A percentile compares a stretch with the other conserved stretches of the same genome.
Conservation (phyloP, 2,329 filamentous ascomycete species). For the Fusarium circinatum region DNA sequence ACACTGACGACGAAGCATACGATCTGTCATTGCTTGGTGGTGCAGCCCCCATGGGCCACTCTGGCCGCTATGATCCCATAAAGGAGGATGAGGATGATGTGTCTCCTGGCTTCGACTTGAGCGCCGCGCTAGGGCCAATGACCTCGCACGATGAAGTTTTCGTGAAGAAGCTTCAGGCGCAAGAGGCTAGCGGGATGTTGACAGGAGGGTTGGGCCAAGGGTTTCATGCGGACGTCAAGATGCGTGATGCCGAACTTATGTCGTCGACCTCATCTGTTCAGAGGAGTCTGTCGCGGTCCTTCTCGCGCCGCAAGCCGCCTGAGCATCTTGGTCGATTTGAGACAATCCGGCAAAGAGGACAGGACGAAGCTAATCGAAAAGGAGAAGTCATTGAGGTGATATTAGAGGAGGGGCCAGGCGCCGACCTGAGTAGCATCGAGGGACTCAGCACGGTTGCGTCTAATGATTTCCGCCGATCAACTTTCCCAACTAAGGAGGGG, state of each 20-base stretch:
- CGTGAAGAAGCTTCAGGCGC: slow-evolving; percentile 57
- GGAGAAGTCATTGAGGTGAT: slow-evolving; percentile 70
- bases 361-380: slow-evolving; percentile 68
- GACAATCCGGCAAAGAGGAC: slow-evolving; percentile 62
- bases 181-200: slow-evolving; percentile 65
- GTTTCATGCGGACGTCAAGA: slow-evolving; percentile 57
- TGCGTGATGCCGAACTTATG: slow-evolving; percentile 63
- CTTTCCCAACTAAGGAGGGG: slow-evolving; percentile 49
- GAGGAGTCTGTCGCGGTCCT: slow-evolving; percentile 53
- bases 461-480: slow-evolving; percentile 50
- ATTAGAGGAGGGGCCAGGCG: slow-evolving; percentile 53
- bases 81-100: slow-evolving; percentile 45
- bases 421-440: slow-evolving; percentile 64
- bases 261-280: slow-evolving; percentile 47
- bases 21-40: slow-evolving; percentile 55
- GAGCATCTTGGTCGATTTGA: slow-evolving; percentile 46
- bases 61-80: slow-evolving; percentile 47
- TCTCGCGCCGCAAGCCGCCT: slow-evolving; percentile 50
- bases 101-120: slow-evolving; percentile 57
- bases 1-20: slow-evolving; percentile 55
- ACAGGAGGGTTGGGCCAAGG: slow-evolving; percentile 69
- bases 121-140: slow-evolving; percentile 58
- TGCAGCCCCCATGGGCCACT: slow-evolving; percentile 54
- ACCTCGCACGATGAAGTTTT: slow-evolving; percentile 58
- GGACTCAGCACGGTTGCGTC: slow-evolving; percentile 51